Evolutionary conservation across 306 rosid genomes (phyloP).

Genomic region (Hippophae rhamnoides): DNA sequence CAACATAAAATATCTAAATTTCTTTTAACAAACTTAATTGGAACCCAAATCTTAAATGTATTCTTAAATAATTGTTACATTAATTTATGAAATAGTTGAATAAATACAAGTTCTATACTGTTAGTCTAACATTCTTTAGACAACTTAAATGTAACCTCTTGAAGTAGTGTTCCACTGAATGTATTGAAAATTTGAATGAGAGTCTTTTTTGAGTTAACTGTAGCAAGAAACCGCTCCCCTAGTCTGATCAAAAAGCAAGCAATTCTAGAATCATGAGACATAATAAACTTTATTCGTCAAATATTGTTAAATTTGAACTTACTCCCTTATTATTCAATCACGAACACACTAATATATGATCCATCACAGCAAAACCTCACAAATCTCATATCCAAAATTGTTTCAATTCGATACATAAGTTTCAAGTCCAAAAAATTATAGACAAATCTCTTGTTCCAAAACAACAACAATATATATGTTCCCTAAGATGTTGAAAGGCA

Average conservation of each 20-base stretch:
- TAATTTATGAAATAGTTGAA: too few relatives aligned
- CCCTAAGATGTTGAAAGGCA: slow-evolving; percentile 58
- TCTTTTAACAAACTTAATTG: too few relatives aligned
- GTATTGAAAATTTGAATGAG: slow-evolving; percentile 62
- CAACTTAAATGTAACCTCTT: slow-evolving; percentile 38
- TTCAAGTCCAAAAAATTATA: slow-evolving; percentile 61
- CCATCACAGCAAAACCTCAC: slow-evolving; percentile 52
- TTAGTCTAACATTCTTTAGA: too few relatives aligned
- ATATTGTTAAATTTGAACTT: slow-evolving; percentile 66
- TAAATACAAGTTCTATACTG: too few relatives aligned
- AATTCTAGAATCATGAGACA: slow-evolving; percentile 66
- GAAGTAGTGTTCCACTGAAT: slow-evolving; percentile 52
- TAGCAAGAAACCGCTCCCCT: slow-evolving; percentile 70
- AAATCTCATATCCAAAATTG: slow-evolving; percentile 68
- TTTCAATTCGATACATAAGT: slow-evolving; percentile 66
- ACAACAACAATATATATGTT: slow-evolving; percentile 49
- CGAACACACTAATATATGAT: slow-evolving; percentile 57
- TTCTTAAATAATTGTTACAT: too few relatives aligned
- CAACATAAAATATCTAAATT: too few relatives aligned
- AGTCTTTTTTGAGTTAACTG: slow-evolving; percentile 73
- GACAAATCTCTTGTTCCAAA: slow-evolving; percentile 60
- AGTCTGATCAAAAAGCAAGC: slow-evolving; percentile 72
- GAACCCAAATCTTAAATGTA: too few relatives aligned
- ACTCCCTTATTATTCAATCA: slow-evolving; percentile 54
- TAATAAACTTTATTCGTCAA: slow-evolving; percentile 52